Percentiles rank a stretch among this genome's conserved stretches.
These are phyloP conservation scores for Borealophlyctis nickersoniae DNA, from an alignment of 192 early-diverging fungal genomes.

Conservation along the genomic window DNA sequence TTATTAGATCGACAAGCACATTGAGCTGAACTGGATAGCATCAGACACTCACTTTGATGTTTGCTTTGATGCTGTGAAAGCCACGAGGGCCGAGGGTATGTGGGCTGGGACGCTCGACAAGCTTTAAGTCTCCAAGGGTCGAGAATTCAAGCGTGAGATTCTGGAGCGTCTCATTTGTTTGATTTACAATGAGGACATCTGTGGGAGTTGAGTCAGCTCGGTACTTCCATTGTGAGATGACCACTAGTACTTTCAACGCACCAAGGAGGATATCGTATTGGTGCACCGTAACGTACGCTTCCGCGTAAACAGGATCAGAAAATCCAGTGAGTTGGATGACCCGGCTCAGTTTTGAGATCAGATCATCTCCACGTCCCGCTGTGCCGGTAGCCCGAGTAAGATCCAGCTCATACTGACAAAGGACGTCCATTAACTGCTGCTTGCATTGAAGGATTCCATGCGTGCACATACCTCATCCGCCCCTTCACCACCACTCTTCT, in stretches of 20 bases:
- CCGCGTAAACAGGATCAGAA: slow-evolving; percentile 98
- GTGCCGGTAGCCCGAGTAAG: slow-evolving; percentile 78
- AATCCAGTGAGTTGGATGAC: slow-evolving; percentile 97
- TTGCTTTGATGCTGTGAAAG: slow-evolving; percentile 93
- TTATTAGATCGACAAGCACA: background rate
- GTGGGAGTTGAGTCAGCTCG: slow-evolving; percentile 12
- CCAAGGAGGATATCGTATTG: slow-evolving; percentile 95
- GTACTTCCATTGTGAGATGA: background rate
- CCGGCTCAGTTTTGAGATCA: slow-evolving; percentile 88
- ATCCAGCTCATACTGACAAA: slow-evolving; percentile 75
- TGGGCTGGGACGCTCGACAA: slow-evolving; percentile 88
- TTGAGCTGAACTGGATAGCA: background rate
- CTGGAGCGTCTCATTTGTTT: slow-evolving; percentile 90
- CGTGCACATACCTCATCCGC: slow-evolving; percentile 53
- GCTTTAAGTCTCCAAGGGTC: slow-evolving; percentile 95
- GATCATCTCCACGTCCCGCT: slow-evolving; percentile 65
- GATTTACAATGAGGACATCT: slow-evolving; percentile 97
- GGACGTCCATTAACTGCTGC: background rate
- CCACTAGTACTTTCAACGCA: slow-evolving; percentile 26
- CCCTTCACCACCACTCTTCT: slow-evolving; percentile 60
- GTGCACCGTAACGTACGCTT: slow-evolving; percentile 95
- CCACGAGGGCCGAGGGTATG: slow-evolving; percentile 85
- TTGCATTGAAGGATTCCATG: slow-evolving; percentile 10
- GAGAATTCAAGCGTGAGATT: slow-evolving; percentile 98
- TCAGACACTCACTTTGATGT: slow-evolving; percentile 75